phyloP scores from a whole-genome alignment of 495 filamentous ascomycete genomes.

The Penicillium daleae region DNA sequence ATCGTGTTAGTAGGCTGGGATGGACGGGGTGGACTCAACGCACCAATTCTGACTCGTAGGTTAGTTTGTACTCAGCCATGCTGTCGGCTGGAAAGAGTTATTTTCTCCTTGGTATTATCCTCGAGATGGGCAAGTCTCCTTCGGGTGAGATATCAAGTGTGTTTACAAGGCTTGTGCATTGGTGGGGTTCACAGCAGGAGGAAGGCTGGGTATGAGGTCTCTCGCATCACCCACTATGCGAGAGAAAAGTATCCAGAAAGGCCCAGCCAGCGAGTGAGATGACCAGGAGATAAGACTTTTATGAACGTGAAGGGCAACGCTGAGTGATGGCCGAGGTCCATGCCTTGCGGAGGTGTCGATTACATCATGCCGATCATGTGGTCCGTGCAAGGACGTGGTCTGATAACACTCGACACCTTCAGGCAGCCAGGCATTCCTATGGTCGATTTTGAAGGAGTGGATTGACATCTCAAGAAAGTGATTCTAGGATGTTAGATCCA shows the following conservation, averaged over 20 bases:
- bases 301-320: slow-evolving; percentile 24
- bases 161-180: background rate
- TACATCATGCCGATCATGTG: slow-evolving; percentile 38
- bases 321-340: slow-evolving; percentile 28
- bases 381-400: slow-evolving; percentile 17
- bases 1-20: slow-evolving; percentile 2
- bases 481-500: background rate
- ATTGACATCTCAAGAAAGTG: background rate
- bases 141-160: slow-evolving; percentile 3
- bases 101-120: background rate
- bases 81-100: slow-evolving; percentile 1
- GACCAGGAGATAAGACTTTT: slow-evolving; percentile 7
- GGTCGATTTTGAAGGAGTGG: background rate
- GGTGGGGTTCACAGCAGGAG: background rate
- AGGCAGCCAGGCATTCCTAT: background rate
- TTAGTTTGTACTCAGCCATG: slow-evolving; percentile 40
- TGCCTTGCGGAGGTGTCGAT: slow-evolving; percentile 22
- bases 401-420: background rate
- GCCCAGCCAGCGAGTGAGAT: background rate
- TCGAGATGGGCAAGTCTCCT: background rate
- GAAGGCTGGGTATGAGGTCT: background rate
- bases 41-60: slow-evolving; percentile 42
- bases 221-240: background rate
- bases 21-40: slow-evolving; percentile 1
- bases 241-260: background rate